phyloP scores from a whole-genome alignment of 495 filamentous ascomycete species.

The Melanomma pulvis-pyrius region DNA sequence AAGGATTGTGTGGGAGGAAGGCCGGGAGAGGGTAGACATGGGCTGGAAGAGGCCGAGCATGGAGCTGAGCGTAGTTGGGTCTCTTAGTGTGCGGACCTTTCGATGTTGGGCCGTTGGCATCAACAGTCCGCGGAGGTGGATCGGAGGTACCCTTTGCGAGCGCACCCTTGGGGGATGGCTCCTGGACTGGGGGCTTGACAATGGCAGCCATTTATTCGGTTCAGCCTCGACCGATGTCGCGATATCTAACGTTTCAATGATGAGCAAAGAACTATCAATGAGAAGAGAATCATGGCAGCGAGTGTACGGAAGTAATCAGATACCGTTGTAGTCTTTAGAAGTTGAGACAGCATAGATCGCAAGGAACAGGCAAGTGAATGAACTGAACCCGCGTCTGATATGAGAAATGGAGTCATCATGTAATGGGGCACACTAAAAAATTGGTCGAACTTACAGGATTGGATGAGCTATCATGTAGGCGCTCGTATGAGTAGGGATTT shows the following conservation, averaged over 20 bases:
- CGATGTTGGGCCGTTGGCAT: constrained; percentile 3
- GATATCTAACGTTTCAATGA: background rate
- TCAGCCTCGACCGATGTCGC: background rate
- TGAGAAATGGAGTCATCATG: constrained; percentile 23
- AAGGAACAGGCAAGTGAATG: constrained; percentile 34
- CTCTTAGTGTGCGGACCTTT: constrained; percentile 37
- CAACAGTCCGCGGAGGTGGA: background rate
- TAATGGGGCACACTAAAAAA: background rate
- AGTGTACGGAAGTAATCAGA: constrained; percentile 65
- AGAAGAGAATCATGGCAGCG: background rate
- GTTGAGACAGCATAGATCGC: constrained; percentile 68
- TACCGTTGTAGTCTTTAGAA: constrained; percentile 96
- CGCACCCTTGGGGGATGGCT: background rate
- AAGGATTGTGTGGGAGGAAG: constrained; percentile 88
- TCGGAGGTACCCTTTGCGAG: background rate
- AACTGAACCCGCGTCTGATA: constrained; percentile 3
- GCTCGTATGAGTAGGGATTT: background rate
- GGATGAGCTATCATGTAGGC: background rate
- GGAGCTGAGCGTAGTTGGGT: constrained; percentile 69
- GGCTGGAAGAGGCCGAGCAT: constrained; percentile 78
- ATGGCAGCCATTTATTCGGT: background rate
- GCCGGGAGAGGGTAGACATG: constrained; percentile 77
- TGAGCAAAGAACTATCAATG: background rate
- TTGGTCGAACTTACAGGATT: background rate
- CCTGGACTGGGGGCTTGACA: background rate